A percentile compares a stretch with the other conserved stretches of the same genome.
phyloP scores from a whole-genome alignment of 352 stramenopile species.

The Phytophthora citricola region DNA sequence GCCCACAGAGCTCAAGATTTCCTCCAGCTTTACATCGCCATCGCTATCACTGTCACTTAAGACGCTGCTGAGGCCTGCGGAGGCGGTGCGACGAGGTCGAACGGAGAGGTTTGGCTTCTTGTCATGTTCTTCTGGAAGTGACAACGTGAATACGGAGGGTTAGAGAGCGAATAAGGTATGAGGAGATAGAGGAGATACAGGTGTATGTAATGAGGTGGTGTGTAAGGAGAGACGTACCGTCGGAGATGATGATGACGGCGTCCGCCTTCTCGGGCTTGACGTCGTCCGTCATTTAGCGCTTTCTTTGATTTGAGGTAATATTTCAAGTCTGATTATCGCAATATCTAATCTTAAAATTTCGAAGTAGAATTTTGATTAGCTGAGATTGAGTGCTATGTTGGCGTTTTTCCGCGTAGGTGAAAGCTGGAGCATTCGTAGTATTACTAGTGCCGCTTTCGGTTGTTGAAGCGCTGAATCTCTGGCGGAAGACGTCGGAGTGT shows the following conservation, averaged over 20 bases:
- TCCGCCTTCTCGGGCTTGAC: slow-evolving; percentile 25
- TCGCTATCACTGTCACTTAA: slow-evolving; percentile 45
- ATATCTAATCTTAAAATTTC: slow-evolving; percentile 11
- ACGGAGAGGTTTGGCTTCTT: slow-evolving; percentile 5
- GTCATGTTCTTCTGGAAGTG: slow-evolving; percentile 32
- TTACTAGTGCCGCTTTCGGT: not conserved
- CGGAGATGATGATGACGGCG: slow-evolving; percentile 56
- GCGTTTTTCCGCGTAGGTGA: slow-evolving; percentile 45
- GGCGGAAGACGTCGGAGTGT: slow-evolving; percentile 39
- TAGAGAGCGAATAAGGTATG: slow-evolving; percentile 1
- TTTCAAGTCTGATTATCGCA: slow-evolving; percentile 1
- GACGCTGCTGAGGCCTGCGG: slow-evolving; percentile 20
- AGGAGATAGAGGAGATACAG: slow-evolving; percentile 3
- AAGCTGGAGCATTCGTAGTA: slow-evolving; percentile 3
- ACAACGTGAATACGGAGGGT: not conserved
- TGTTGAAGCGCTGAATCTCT: slow-evolving; percentile 14
- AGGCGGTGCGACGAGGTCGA: slow-evolving; percentile 15
- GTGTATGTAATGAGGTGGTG: not conserved
- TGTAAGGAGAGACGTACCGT: slow-evolving; percentile 33
- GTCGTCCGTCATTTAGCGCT: slow-evolving; percentile 23
- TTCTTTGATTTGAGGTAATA: not conserved
- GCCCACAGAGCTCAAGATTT: slow-evolving; percentile 25
- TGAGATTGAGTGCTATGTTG: slow-evolving; percentile 20
- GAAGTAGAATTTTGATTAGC: slow-evolving; percentile 10
- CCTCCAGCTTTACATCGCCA: slow-evolving; percentile 39